A percentile compares a stretch with the other conserved stretches of the same genome.
Evolutionary conservation across 495 filamentous ascomycete species (phyloP).

Genomic region (Tetracladium marchalianum): DNA sequence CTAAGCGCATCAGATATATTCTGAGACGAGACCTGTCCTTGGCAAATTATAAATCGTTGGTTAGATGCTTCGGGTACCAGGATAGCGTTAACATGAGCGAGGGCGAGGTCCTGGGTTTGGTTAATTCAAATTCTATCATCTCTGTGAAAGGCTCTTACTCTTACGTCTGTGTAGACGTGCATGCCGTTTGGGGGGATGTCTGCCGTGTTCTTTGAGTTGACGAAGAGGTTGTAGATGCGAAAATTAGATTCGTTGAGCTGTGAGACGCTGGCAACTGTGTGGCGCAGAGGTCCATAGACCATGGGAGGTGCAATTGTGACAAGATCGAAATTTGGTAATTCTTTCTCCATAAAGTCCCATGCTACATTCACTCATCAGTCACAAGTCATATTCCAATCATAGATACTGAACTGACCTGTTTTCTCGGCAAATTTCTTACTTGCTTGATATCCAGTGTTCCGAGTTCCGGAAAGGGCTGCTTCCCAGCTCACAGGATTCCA

Average conservation of each 20-base stretch:
- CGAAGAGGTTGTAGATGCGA: slow-evolving; percentile 7
- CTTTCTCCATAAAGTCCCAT: slow-evolving; percentile 10
- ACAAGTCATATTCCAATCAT: neutral
- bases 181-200: slow-evolving; percentile 8
- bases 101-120: slow-evolving; percentile 5
- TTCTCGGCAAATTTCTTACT: slow-evolving; percentile 15
- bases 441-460: slow-evolving; percentile 7
- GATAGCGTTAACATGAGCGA: slow-evolving; percentile 6
- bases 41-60: slow-evolving; percentile 9
- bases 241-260: slow-evolving; percentile 10
- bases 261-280: slow-evolving; percentile 3
- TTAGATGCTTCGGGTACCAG: slow-evolving; percentile 8
- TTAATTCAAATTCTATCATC: too few relatives aligned
- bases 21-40: slow-evolving; percentile 5
- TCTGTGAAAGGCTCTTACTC: slow-evolving; percentile 1
- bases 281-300: slow-evolving; percentile 11
- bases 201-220: slow-evolving; percentile 4
- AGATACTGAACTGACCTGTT: neutral
- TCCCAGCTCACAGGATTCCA: slow-evolving; percentile 14
- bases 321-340: slow-evolving; percentile 13
- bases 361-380: neutral
- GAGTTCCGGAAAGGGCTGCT: slow-evolving; percentile 4
- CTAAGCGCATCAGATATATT: slow-evolving; percentile 8
- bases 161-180: slow-evolving; percentile 10
- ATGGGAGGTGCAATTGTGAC: slow-evolving; percentile 10